phyloP scores from a whole-genome alignment of 371 early-diverging fungal species.

The Lichtheimia hyalospora region DNA sequence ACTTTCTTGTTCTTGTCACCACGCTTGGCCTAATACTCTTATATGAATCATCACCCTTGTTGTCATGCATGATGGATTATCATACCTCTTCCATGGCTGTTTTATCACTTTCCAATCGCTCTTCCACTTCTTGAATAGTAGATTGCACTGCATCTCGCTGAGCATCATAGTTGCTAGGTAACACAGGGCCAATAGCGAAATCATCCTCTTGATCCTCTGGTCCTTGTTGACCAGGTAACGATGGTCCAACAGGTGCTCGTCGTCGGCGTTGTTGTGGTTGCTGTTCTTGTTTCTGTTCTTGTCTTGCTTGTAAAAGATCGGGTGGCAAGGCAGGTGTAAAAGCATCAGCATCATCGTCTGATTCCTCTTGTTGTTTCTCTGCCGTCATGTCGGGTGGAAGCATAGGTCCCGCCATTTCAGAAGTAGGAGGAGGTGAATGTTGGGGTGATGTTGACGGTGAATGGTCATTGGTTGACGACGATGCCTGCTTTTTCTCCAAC shows the following conservation, averaged over 20 bases:
- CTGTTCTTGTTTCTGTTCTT: conserved; percentile 8
- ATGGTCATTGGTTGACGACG: background rate
- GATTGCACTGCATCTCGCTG: conserved; percentile 35
- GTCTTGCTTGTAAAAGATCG: conserved; percentile 48
- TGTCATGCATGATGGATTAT: background rate
- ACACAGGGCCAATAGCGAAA: conserved; percentile 50
- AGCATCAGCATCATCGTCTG: conserved; percentile 33
- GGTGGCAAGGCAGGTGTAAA: conserved; percentile 61
- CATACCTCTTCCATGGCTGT: conserved; percentile 39
- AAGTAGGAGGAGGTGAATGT: conserved; percentile 2
- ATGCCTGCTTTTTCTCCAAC: conserved; percentile 15
- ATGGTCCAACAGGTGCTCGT: conserved; percentile 47
- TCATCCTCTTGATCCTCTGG: conserved; percentile 36
- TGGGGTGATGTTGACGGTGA: background rate
- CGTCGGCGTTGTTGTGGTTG: conserved; percentile 18
- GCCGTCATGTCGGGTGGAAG: background rate
- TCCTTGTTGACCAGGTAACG: conserved; percentile 29
- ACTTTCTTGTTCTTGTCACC: conserved; percentile 25
- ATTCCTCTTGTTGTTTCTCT: conserved; percentile 3
- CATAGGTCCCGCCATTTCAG: background rate
- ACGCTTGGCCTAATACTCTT: background rate
- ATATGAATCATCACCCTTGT: background rate
- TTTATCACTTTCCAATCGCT: conserved; percentile 31
- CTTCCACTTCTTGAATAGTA: conserved; percentile 32
- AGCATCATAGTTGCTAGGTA: conserved; percentile 46